Conservation (phyloP, 148 eudicot species). For the Diospyros kaki region DNA sequence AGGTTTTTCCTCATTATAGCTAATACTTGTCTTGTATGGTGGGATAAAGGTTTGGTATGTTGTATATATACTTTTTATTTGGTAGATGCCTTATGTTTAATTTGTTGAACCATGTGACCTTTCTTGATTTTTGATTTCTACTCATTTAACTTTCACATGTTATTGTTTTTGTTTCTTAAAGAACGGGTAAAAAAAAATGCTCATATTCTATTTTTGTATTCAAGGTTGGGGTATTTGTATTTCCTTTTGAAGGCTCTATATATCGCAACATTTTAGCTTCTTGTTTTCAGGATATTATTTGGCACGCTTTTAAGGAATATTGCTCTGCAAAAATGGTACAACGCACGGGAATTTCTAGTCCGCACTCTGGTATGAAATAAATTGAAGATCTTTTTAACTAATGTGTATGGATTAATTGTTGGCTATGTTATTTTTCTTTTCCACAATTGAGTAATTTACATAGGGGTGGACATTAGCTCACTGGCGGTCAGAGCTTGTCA, state of each 20-base stretch:
- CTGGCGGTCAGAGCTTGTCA: no score
- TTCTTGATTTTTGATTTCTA: background rate
- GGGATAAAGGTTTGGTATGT: background rate
- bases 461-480: no score
- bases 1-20: no score
- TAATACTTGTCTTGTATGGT: background rate
- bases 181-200: background rate
- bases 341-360: slow-evolving; percentile 44
- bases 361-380: slow-evolving; percentile 49
- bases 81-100: background rate
- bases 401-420: background rate
- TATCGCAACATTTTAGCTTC: background rate
- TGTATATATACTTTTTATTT: background rate
- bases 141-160: no score
- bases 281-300: slow-evolving; percentile 58
- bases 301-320: slow-evolving; percentile 44
- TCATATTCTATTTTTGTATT: background rate
- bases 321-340: slow-evolving; percentile 60
- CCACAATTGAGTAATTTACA: background rate
- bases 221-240: background rate
- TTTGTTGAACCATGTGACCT: background rate
- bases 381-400: background rate
- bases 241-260: background rate
- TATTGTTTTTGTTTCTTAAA: background rate
- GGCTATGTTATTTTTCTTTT: background rate